Evolutionary conservation across 345 rosid genomes (phyloP).

Genomic region (Conringia planisiliqua): DNA sequence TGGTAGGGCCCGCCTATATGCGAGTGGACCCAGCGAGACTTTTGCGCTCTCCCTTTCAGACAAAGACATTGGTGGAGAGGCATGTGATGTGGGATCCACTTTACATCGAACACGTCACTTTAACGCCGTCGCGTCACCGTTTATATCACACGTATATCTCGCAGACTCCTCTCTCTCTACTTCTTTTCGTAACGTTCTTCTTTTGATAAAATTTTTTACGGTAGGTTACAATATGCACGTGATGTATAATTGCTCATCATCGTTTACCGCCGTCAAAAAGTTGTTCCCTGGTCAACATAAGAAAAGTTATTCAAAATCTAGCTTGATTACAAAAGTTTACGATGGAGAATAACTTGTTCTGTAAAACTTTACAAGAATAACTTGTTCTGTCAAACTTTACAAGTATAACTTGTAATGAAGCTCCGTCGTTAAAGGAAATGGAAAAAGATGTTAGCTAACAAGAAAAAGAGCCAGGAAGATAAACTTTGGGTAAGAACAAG

Average conservation of each 20-base stretch:
- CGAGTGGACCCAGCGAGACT: conserved; percentile 8
- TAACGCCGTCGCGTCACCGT: conserved; percentile 39
- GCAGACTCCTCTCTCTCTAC: background rate
- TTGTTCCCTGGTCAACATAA: conserved; percentile 10
- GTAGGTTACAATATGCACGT: conserved; percentile 8
- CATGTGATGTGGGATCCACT: conserved; percentile 31
- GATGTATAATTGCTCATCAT: background rate
- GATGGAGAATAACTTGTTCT: background rate
- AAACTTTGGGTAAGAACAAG: background rate
- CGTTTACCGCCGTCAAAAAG: conserved; percentile 29
- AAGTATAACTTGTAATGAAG: no score
- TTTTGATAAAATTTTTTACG: background rate
- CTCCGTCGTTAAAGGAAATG: background rate
- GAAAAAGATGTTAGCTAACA: background rate
- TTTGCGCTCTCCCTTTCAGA: conserved; percentile 28
- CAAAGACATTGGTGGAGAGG: conserved; percentile 35
- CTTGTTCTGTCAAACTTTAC: background rate
- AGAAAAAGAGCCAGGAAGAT: background rate
- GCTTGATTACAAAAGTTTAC: conserved; percentile 5
- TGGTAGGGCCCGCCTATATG: background rate
- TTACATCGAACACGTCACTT: conserved; percentile 32
- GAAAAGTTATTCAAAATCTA: background rate
- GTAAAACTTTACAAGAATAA: background rate
- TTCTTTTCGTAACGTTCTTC: background rate
- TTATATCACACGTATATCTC: conserved; percentile 1